Evolutionary conservation across 208 protist genomes (phyloP), one percentile per base, ranked within the genome.

Genomic region (Trypanosoma vivax): DNA sequence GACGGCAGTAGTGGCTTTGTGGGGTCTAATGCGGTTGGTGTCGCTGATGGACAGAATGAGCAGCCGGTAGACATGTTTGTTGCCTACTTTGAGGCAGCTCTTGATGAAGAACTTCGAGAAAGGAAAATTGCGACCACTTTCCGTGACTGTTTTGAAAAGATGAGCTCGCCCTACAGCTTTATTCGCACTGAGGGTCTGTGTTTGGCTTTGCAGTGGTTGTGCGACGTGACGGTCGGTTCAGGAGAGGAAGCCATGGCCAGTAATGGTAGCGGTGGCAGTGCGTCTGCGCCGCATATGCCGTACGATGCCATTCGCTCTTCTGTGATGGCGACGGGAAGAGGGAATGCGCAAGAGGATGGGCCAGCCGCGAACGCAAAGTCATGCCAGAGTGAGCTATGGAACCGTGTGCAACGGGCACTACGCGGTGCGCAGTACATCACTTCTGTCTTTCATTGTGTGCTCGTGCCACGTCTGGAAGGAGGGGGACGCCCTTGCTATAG

Each of bases 271-370:
- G 43, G 31, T 27, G 18, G 54, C 23, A 37, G 49, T 14, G 3
- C 23, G 24, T 9, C 6, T 9, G 14, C 28, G 10, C 52, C 57
- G 27, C 52, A 60, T 55, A 14, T 73, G 5, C 81, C 81, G 11
- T 89, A 77, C 41, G 81, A 89, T 48, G 65, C 74, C 23, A 70
- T 89, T 23, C 76, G 74, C 1, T 62, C 64, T 11, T 70, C 79
- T 42, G 60, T 89, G 23, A 66, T 87, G 38, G 54, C 63, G 9
- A 29, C 33, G 7, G 19, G 24, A 1, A 27, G 13, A 3, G 27
- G 9, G 19, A 52, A 67, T 3, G 1, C 33, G 9, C 41, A 59
- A 2, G 27, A 47, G 41, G 30, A 54, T 5, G 34, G 7, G 19
- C 2, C 28, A 5, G 50, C 14, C 7, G 50, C 29, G 7, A n/a